Percentiles rank a stretch among this genome's conserved stretches.
Evolutionary conservation across 169 alveolate species (phyloP).

Genomic region (Cryptosporidium ubiquitum): DNA sequence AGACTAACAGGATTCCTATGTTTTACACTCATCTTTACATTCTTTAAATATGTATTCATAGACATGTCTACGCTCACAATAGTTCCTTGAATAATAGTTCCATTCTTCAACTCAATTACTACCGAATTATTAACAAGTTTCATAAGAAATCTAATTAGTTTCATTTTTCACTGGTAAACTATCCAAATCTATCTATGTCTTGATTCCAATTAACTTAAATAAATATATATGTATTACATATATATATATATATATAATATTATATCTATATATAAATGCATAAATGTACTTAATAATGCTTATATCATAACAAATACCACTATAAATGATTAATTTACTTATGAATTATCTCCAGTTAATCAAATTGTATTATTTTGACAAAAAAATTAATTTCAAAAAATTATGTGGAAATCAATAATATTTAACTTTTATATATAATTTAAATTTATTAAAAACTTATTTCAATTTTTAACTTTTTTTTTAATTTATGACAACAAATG

Average conservation of each 20-base stretch:
- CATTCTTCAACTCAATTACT: conserved; percentile 97
- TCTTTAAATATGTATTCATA: conserved; percentile 98
- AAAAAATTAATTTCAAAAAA: no score
- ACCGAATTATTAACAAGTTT: conserved; percentile 96
- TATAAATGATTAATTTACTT: no score
- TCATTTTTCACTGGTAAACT: conserved; percentile 83
- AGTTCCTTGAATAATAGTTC: conserved; percentile 96
- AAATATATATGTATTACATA: neutral
- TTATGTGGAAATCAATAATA: neutral
- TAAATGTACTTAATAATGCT: neutral
- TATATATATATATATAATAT: no score
- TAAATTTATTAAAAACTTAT: no score
- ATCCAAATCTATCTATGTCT: neutral
- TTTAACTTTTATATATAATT: no score
- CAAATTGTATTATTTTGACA: neutral
- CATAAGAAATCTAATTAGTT: conserved; percentile 96
- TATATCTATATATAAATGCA: neutral
- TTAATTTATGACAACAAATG: neutral
- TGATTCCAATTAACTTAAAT: neutral
- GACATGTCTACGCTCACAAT: conserved; percentile 96
- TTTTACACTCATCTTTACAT: conserved; percentile 95
- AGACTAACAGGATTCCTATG: conserved; percentile 91
- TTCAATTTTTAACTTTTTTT: no score
- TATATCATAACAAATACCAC: no score
- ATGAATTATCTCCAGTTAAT: neutral